Base-by-base conservation (phyloP, 1,284 basidiomycete species). In the Cryptococcus sp. region DNA sequence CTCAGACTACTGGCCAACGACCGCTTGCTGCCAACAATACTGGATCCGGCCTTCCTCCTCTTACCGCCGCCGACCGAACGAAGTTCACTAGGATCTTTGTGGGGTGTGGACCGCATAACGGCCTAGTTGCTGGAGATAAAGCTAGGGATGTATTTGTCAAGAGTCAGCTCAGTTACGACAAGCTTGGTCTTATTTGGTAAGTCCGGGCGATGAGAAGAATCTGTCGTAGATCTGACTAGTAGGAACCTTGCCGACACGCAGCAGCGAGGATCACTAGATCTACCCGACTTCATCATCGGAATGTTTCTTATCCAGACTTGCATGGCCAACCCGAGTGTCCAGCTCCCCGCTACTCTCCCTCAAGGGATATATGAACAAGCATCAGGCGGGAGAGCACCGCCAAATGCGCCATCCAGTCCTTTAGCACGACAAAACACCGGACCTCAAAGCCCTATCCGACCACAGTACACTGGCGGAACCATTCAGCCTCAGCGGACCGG, bases 231-330 rank as follows among this genome's bases (percentile, higher is more conserved):
- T n/a, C 46, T 23, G 14, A 36, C 28, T 24, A 18, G 13, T 63
- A 93, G 91, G 91, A 87, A 83, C 61, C 82, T 99, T 32, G 89
- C 94, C 18, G 96, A 99, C 74, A 94, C 92, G 1, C 89, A 93
- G 73, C 83, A 88, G 61, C 84, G 96, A 54, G 96, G 96, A 39
- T 79, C 82, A 2, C 83, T 99, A 54, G 96, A 98, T 70, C 79
- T 85, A 21, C 82, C 87, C 41, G 96, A 99, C 75, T 99, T 98
- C 70, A 87, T 88, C 59, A 85, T 99, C 66, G 96, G 89, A 48
- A 97, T 99, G 96, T 90, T 88, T 72, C 71, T 75, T 67, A 94
- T 98, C 62, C 93, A 97, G 74, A 85, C 83, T 40, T 80, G 83
- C 46, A 98, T 98, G 93, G 84, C 86, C 46, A 84, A 85, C 49